These are phyloP conservation scores for Sequoia sempervirens DNA, from an alignment of 75 land plant genomes.

Conservation along the genomic window DNA sequence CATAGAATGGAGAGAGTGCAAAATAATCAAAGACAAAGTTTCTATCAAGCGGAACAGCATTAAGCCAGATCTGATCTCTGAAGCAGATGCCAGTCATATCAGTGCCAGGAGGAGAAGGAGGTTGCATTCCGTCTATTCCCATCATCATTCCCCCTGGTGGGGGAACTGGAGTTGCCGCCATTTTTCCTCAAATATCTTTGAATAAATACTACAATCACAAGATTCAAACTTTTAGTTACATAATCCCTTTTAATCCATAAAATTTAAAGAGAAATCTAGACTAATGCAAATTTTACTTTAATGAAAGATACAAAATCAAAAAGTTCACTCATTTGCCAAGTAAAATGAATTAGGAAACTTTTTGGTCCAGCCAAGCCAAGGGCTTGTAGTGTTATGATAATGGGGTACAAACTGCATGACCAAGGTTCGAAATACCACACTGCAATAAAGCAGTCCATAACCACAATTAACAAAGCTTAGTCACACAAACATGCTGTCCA, in stretches of 20 bases:
- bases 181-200: constrained; percentile 3
- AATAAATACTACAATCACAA: background rate
- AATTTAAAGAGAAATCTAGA: background rate
- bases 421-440: background rate
- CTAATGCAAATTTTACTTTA: background rate
- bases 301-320: background rate
- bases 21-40: constrained; percentile 96
- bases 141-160: constrained; percentile 11
- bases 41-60: constrained; percentile 81
- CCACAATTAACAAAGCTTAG: background rate
- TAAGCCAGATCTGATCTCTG: constrained; percentile 94
- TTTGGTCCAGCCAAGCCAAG: background rate
- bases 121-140: constrained; percentile 16
- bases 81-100: constrained; percentile 99
- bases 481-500: background rate
- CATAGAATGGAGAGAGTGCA: constrained; percentile 94
- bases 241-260: background rate
- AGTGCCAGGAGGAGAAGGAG: constrained; percentile 69
- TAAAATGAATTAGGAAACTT: background rate
- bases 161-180: constrained; percentile 35
- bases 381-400: background rate
- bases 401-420: background rate
- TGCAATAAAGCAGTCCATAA: background rate
- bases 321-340: background rate
- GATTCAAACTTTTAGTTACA: background rate